Base-by-base conservation (phyloP, 23 red algal genomes). In the Gracilariopsis chorda region DNA sequence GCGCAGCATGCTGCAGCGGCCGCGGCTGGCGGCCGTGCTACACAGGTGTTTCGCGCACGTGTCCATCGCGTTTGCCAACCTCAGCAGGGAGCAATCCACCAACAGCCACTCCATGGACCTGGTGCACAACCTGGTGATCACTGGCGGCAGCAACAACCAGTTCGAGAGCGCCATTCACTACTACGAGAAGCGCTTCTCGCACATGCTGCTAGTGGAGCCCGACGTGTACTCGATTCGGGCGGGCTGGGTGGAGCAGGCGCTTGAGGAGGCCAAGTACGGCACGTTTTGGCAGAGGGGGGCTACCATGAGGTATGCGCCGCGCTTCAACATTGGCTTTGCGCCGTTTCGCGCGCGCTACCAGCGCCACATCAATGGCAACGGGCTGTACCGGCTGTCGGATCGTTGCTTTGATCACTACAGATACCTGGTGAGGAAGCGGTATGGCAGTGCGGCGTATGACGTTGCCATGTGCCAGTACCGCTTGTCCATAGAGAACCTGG, bases 301-400 rank as follows among this genome's bases (percentile, higher is more conserved):
- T 61, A 40, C 82, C 42, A 98, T 98, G 95, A 64, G 95, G 14
- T 98, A 94, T 76, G 58, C 69, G 61, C 84, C 90, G 39, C 69
- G 51, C 30, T 90, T 93, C 36, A 76, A 87, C 48, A 43, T 90
- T 33, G 95, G 79, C 28, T 84, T 83, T 42, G 95, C 93, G 77
- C 95, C 95, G 0, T 94, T 82, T 64, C 95, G 95, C 34, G 63
- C 76, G 11, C 51, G 82, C 34, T 98, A 94, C 41, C 58, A 87
- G 48, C 63, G 70, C 34, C 95, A 98, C 79, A 91, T 98, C 77
- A 98, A 98, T 43, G 95, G 95, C 76, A 98, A 98, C 78, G 95
- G 84, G 32, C 64, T 98, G 62, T 98, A 98, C 64, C 67, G 72
- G 8, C 23, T 94, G 72, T 57, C 58, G 1, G 90, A 93, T 51